Conservation (phyloP, 441 rosid genomes). For the Gossypium aridum region DNA sequence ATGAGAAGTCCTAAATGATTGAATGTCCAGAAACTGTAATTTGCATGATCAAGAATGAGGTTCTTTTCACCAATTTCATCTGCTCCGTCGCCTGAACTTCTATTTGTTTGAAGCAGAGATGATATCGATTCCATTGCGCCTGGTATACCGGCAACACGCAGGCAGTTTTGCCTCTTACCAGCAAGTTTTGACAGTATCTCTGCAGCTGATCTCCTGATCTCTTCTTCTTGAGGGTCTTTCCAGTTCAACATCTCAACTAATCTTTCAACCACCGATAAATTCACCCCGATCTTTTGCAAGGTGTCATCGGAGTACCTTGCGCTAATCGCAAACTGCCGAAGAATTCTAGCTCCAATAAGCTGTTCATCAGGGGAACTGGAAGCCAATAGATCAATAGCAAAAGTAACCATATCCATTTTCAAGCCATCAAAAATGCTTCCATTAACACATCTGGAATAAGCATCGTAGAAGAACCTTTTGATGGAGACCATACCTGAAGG, state of each 20-base stretch:
- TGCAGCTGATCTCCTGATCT: conserved; percentile 70
- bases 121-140: conserved; percentile 96
- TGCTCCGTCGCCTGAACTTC: conserved; percentile 45
- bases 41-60: conserved; percentile 32
- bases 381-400: conserved; percentile 64
- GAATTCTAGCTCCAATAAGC: conserved; percentile 69
- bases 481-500: conserved; percentile 59
- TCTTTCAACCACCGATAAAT: conserved; percentile 56
- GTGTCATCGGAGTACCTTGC: conserved; percentile 61
- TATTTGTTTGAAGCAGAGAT: conserved; percentile 60
- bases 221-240: conserved; percentile 83
- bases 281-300: conserved; percentile 74
- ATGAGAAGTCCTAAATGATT: conserved; percentile 76
- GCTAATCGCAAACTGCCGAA: conserved; percentile 47
- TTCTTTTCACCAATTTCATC: conserved; percentile 78
- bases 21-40: conserved; percentile 68
- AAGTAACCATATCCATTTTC: conserved; percentile 80
- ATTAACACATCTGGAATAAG: conserved; percentile 73
- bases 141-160: conserved; percentile 77
- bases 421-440: conserved; percentile 90
- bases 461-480: conserved; percentile 78
- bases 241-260: conserved; percentile 92
- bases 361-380: conserved; percentile 82
- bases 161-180: conserved; percentile 74
- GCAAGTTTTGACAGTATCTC: conserved; percentile 73